Base-by-base conservation (phyloP, 2,329 filamentous ascomycete genomes). In the Colletotrichum destructivum region DNA sequence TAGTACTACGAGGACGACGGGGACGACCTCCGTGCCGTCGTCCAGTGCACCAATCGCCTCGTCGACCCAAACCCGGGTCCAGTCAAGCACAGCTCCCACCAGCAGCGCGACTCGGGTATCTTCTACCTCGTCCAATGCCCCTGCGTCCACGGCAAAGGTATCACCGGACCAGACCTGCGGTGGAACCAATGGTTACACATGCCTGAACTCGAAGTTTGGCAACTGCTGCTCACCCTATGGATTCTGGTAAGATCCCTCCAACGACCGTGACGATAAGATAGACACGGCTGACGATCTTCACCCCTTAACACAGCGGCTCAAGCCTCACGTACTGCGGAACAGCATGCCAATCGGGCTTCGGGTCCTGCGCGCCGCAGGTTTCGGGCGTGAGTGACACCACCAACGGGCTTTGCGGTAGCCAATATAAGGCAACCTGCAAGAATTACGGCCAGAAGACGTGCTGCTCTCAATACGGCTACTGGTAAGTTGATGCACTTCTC, bases 141-240 rank as follows among this genome's bases (percentile, higher is more conserved):
- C 72, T 51, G 42, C 42, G 18, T 56, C 69, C 44, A 75, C 73
- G 12, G 63, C 75, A 5, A 66, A 63, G 8, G 75, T 81, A 4
- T 81, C 81, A 5, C 79, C 78, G 9, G 77, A 84, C 73, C 81
- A 82, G 65, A 76, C 65, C 46, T 85, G 83, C 64, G 83, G 82
- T 47, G 80, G 79, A 54, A 65, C 73, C 26, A 78, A 73, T 12
- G 79, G 77, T 8, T 81, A 82, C 63, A 81, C 79, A 9, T 85
- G 84, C 66, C 75, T 79, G 57, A 79, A 78, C 26, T 82, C 81
- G 0, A 62, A 40, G 16, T 81, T 79, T 60, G 82, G 82, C 7
- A 77, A 78, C 73, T 85, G 84, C 75, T 85, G 84, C 69, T 84
- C 83, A 3, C 77, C 75, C 67, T 81, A 80, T 64, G 83, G 82